phyloP scores from a whole-genome alignment of 805 yeast genomes.

The Saccharomycopsis fibuligera region DNA sequence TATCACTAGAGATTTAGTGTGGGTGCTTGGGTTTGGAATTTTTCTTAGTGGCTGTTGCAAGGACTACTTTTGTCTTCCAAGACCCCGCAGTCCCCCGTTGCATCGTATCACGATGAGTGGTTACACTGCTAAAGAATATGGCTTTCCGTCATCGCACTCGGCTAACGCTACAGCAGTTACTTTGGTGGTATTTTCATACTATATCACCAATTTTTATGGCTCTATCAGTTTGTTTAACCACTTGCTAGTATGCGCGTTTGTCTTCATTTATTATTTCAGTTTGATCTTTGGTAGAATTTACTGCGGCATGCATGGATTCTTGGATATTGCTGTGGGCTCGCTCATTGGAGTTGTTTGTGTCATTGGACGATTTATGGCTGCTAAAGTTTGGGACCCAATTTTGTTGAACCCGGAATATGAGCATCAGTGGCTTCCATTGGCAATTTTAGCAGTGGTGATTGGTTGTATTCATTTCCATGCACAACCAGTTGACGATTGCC shows the following conservation, averaged over 20 bases:
- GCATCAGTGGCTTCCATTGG: constrained; percentile 28
- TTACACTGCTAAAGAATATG: constrained; percentile 90
- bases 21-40: constrained; percentile 51
- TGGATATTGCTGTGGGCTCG: constrained; percentile 66
- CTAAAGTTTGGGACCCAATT: constrained; percentile 27
- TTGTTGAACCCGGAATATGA: constrained; percentile 4
- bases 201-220: not conserved
- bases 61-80: constrained; percentile 82
- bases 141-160: constrained; percentile 91
- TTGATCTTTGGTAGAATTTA: constrained; percentile 77
- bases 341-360: constrained; percentile 53
- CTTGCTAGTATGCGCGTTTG: constrained; percentile 22
- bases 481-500: constrained; percentile 87
- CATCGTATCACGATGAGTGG: constrained; percentile 84
- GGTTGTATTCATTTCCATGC: constrained; percentile 62
- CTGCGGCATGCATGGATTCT: constrained; percentile 96
- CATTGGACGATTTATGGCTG: constrained; percentile 36
- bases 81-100: constrained; percentile 90
- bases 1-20: constrained; percentile 63
- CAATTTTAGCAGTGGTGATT: constrained; percentile 37
- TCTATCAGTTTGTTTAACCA: constrained; percentile 11
- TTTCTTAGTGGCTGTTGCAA: constrained; percentile 68
- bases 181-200: constrained; percentile 36
- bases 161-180: constrained; percentile 89
- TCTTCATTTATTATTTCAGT: constrained; percentile 48